Base-by-base conservation (phyloP, 495 filamentous ascomycete species). In the Neurospora tetrasperma region DNA sequence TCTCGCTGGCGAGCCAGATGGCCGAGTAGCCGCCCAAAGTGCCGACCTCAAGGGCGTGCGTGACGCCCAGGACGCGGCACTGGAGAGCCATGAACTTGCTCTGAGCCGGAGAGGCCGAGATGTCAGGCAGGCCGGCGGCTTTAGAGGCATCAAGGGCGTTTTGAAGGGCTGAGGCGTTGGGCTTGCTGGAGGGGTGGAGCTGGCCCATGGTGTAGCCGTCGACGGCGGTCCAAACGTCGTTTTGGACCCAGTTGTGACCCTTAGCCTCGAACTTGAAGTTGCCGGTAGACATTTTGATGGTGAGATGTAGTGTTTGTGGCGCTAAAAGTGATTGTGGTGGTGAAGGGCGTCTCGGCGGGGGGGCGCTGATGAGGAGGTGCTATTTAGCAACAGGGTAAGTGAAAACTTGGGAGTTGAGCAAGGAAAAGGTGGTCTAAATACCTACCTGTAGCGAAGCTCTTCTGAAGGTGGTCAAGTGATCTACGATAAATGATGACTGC, bases 1-100 rank as follows among this genome's bases (percentile, higher is more conserved):
- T 72, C 71, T 77, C 27, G 20, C 74, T 71, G 5, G 85, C 84
- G 46, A 88, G 80, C 80, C 85, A 87, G 76, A 89, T 88, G 42
- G 81, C 79, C 5, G 82, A 83, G 78, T 86, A 86, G 39, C 83
- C 86, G 43, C 86, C 86, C 39, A 88, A 76, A 0, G 86, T 87
- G 39, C 86, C 86, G 54, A 88, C 75, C 70, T 88, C 86, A 59
- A 88, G 84, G 9, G 84, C 81, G 41, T 79, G 76, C 35, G 81
- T 80, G 62, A 82, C 84, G 43, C 74, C 71, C 5, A 79, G 66
- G 23, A 83, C 48, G 80, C 78, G 77, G 71, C 80, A 81, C 12
- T 80, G 76, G 20, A 86, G 73, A 23, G 85, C 79, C 44, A 85
- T 76, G 78, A 83, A 83, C 76, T 83, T 83, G 44, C 82, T 85